Base-by-base conservation (phyloP, 2,329 filamentous ascomycete genomes). In the Alternaria angustiovoidea region DNA sequence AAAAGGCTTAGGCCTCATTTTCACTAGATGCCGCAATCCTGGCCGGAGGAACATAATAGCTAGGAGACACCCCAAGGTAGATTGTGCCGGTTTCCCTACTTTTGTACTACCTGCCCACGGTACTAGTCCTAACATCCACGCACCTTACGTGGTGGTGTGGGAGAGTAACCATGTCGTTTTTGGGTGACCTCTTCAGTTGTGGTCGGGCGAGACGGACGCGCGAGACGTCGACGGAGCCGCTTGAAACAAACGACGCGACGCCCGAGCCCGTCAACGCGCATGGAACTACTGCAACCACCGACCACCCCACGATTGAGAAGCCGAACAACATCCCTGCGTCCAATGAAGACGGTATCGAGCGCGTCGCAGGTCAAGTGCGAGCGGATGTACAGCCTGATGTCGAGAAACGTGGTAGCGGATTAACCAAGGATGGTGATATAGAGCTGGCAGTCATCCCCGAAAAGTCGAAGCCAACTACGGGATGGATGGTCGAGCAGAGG, bases 181-280 rank as follows among this genome's bases (percentile, higher is more conserved):
- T 63, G n/a, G 55, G 58, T 18, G 61, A 61, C 22, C 36, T 63
- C 16, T 63, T 63, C 34, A 61, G 51, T 36, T 63, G 61, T 30
- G 58, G 57, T 14, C 26, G 58, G 30, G 41, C 61, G 49, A 54
- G 61, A 51, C 52, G 51, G 48, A 41, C 52, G 22, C 61, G 54
- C 54, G 54, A 56, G 46, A 44, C 48, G 28, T 43, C 39, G 20
- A 48, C 51, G 14, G 42, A 57, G 41, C 14, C 44, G 26, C 47
- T 43, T 47, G 34, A 46, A 42, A 46, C 47, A 38, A 44, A 57
- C 22, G 58, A 52, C 41, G 41, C 54, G 26, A 48, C 57, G 51
- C 38, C 54, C 51, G 47, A 46, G 34, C 51, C 41, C 16, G 20
- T 32, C 41, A 38, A 49, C 46, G 22, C 48, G 18, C 44, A 52